These are phyloP conservation scores for Boletus patriciae DNA, from an alignment of 768 basidiomycete species.

Conservation along the genomic window DNA sequence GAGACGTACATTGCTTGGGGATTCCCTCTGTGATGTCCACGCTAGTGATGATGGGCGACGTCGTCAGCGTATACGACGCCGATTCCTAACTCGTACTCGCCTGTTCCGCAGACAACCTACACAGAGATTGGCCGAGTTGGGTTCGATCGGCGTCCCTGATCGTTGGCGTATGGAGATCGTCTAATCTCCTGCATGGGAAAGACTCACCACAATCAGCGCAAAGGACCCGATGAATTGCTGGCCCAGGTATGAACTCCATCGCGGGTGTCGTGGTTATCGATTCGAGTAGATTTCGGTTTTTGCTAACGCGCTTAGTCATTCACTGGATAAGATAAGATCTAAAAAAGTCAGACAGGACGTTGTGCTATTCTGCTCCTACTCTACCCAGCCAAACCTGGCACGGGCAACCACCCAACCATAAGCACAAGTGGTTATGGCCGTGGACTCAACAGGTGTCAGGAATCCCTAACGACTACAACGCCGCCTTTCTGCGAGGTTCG, in stretches of 20 bases:
- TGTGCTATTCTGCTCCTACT: too few relatives aligned
- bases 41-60: conserved; percentile 35
- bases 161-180: conserved; percentile 2
- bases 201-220: conserved; percentile 84
- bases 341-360: too few relatives aligned
- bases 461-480: neutral
- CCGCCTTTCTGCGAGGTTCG: too few relatives aligned
- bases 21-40: conserved; percentile 99
- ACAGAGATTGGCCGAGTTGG: conserved; percentile 91
- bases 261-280: neutral
- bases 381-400: too few relatives aligned
- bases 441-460: too few relatives aligned
- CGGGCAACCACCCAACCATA: too few relatives aligned
- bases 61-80: neutral
- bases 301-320: neutral
- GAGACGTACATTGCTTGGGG: conserved; percentile 79
- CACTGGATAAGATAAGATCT: neutral
- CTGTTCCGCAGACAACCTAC: conserved; percentile 87
- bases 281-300: neutral
- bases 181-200: neutral
- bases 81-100: conserved; percentile 42
- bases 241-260: conserved; percentile 80
- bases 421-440: too few relatives aligned
- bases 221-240: conserved; percentile 77
- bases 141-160: conserved; percentile 80